These are phyloP conservation scores for Fagus sylvatica DNA, from an alignment of 306 rosid genomes.

Conservation along the genomic window DNA sequence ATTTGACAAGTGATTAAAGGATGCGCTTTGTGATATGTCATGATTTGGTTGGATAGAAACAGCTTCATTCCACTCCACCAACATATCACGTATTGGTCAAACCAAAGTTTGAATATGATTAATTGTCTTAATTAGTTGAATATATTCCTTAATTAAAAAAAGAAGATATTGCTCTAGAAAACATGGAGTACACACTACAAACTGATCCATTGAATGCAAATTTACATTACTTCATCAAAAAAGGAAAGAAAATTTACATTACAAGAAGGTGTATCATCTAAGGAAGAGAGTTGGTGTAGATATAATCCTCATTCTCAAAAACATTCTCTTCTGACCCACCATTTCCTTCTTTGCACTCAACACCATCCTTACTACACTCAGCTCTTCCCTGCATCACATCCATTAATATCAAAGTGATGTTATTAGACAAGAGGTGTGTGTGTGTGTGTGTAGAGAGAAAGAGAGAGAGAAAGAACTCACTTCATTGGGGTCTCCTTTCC, in stretches of 20 bases:
- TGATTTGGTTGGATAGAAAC: not conserved
- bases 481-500: conserved; percentile 18
- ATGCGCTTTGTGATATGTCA: not conserved
- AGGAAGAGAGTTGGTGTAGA: conserved; percentile 67
- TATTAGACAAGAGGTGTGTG: no score
- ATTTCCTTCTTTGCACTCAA: conserved; percentile 41
- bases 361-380: conserved; percentile 32
- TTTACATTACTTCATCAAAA: not conserved
- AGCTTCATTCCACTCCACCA: not conserved
- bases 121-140: not conserved
- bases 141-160: not conserved
- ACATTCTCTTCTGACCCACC: conserved; percentile 35
- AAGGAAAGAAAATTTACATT: not conserved
- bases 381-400: conserved; percentile 38
- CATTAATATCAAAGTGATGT: not conserved
- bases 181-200: not conserved
- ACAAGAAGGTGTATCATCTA: conserved; percentile 9
- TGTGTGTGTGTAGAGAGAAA: not conserved
- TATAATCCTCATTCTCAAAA: conserved; percentile 61
- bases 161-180: not conserved
- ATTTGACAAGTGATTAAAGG: not conserved
- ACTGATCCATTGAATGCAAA: not conserved
- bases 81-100: not conserved
- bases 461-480: conserved; percentile 36
- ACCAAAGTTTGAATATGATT: not conserved